Evolutionary conservation across 1,284 basidiomycete genomes (phyloP).

Genomic region (Chiua sp.): DNA sequence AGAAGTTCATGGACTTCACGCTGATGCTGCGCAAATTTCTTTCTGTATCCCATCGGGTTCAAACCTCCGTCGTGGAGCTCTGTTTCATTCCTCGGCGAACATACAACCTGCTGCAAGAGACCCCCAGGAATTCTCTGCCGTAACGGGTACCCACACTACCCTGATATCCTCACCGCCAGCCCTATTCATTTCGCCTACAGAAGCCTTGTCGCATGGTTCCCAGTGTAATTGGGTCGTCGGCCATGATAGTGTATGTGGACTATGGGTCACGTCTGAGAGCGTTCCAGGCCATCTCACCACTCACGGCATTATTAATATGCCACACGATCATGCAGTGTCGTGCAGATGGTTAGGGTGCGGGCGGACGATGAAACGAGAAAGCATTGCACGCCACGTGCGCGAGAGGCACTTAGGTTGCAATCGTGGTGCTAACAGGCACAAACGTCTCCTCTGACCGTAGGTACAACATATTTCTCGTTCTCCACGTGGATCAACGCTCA

Average conservation of each 20-base stretch:
- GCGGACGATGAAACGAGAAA: conserved; percentile 25
- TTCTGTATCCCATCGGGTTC: background rate
- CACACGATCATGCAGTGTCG: fast-evolving
- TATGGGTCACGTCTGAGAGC: background rate
- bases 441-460: background rate
- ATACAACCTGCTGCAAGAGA: background rate
- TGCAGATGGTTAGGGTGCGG: conserved; percentile 27
- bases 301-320: conserved; percentile 10
- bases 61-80: background rate
- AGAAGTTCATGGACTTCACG: no score
- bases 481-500: no score
- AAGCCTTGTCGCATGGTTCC: background rate
- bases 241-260: conserved; percentile 9
- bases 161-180: no score
- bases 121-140: background rate
- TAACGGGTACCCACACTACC: no score
- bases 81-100: fast-evolving
- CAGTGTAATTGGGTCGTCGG: conserved; percentile 15
- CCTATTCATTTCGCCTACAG: background rate
- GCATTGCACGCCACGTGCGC: conserved; percentile 25
- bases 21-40: no score
- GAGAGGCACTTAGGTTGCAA: conserved; percentile 27
- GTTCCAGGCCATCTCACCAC: conserved; percentile 17
- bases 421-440: conserved; percentile 6
- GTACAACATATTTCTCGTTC: background rate